Percentiles rank a stretch among this genome's conserved stretches.
phyloP scores from a whole-genome alignment of 768 basidiomycete species.

The Trametes cinnabarina region DNA sequence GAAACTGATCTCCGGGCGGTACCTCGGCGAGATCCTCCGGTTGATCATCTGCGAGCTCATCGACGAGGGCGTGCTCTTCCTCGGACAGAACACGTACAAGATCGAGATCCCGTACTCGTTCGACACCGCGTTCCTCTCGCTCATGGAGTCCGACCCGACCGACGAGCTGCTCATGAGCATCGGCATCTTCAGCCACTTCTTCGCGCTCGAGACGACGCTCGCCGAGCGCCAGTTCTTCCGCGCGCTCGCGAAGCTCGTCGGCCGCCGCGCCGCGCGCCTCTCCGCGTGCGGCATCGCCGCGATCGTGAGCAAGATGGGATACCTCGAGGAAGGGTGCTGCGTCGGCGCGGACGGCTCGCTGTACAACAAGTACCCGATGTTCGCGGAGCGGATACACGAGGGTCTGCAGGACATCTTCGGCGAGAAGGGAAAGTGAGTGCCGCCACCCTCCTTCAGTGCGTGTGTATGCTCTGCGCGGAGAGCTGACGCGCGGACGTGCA shows the following conservation, averaged over 20 bases:
- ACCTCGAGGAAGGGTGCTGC: slow-evolving; percentile 84
- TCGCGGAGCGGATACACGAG: slow-evolving; percentile 89
- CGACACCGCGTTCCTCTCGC: slow-evolving; percentile 94
- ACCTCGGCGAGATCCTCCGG: slow-evolving; percentile 95
- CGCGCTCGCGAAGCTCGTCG: slow-evolving; percentile 85
- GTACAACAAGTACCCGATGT: slow-evolving; percentile 98
- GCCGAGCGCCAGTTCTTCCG: slow-evolving; percentile 98
- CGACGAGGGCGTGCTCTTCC: slow-evolving; percentile 94
- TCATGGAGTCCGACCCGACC: slow-evolving; percentile 97
- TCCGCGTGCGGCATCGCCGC: slow-evolving; percentile 97
- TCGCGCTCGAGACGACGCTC: slow-evolving; percentile 91
- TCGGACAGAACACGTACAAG: slow-evolving; percentile 98
- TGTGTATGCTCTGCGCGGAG: too few species aligned
- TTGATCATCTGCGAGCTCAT: slow-evolving; percentile 93
- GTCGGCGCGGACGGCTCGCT: slow-evolving; percentile 94
- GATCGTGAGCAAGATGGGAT: slow-evolving; percentile 92
- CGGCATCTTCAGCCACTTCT: slow-evolving; percentile 97
- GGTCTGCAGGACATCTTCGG: slow-evolving; percentile 94
- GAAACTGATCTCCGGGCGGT: slow-evolving; percentile 96
- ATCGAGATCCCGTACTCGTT: slow-evolving; percentile 90
- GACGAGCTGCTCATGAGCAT: slow-evolving; percentile 96
- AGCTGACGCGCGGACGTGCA: slow-evolving; percentile 23
- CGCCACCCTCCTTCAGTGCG: neutral
- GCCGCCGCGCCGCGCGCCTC: slow-evolving; percentile 83
- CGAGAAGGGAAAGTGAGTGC: slow-evolving; percentile 82